Evolutionary conservation across 225 moss, liverwort and hornwort genomes (phyloP).

Genomic region (Polytrichum formosum): DNA sequence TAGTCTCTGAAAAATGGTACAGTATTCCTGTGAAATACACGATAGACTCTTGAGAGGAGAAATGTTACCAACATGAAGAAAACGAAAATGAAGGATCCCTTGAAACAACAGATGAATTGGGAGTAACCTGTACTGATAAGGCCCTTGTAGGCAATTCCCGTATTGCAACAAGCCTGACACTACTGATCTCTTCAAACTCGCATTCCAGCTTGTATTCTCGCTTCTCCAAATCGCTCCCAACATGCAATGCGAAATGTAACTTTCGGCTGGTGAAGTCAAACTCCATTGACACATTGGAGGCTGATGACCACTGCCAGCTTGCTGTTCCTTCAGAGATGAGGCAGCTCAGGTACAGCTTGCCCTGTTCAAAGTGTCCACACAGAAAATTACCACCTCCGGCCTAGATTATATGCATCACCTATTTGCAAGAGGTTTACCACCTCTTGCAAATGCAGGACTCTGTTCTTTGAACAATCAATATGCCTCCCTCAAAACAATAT

Average conservation of each 20-base stretch:
- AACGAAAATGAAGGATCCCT: too few relatives aligned
- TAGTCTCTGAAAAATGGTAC: too few relatives aligned
- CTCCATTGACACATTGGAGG: conserved; percentile 35
- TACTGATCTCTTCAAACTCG: conserved; percentile 45
- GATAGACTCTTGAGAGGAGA: not conserved
- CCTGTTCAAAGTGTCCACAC: conserved; percentile 21
- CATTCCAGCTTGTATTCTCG: conserved; percentile 49
- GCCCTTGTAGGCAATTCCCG: conserved; percentile 25
- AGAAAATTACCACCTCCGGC: too few relatives aligned
- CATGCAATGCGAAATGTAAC: conserved; percentile 30
- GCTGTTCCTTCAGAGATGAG: conserved; percentile 28
- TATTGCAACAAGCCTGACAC: conserved; percentile 38
- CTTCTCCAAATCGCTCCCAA: conserved; percentile 14
- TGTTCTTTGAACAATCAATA: too few relatives aligned
- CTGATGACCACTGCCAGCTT: conserved; percentile 47
- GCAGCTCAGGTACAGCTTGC: conserved; percentile 38
- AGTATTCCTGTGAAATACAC: too few relatives aligned
- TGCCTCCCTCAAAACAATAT: too few relatives aligned
- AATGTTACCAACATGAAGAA: not conserved
- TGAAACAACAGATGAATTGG: not conserved
- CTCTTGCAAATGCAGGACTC: too few relatives aligned
- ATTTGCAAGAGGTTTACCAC: not conserved
- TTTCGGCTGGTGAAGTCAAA: conserved; percentile 43
- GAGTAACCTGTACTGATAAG: conserved; percentile 45
- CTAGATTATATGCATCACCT: not conserved